Conservation (phyloP, 257 asterid species). For the Paraleonurus japonicus region DNA sequence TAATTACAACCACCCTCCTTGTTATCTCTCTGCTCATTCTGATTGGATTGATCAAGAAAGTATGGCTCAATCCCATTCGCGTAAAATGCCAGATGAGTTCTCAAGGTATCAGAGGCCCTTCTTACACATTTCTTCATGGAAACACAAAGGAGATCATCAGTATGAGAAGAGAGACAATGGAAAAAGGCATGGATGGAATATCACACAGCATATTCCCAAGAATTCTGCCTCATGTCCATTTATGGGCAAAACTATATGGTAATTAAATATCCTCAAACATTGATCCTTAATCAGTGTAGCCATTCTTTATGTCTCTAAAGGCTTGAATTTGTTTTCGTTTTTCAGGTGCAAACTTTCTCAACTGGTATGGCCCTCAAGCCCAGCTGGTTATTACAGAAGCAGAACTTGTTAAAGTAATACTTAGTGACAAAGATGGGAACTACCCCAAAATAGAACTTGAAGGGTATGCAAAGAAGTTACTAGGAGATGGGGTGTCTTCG, state of each 20-base stretch:
- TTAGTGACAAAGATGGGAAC: conserved; percentile 41
- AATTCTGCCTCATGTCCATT: conserved; percentile 51
- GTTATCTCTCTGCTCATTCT: conserved; percentile 25
- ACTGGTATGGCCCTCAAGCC: conserved; percentile 58
- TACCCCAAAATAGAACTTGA: conserved; percentile 64
- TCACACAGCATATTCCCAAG: conserved; percentile 58
- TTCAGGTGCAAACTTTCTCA: conserved; percentile 49
- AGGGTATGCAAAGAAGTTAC: conserved; percentile 54
- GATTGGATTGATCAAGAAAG: conserved; percentile 32
- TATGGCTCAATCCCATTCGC: conserved; percentile 45
- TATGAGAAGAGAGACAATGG: conserved; percentile 40
- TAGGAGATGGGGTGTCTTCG: conserved; percentile 67
- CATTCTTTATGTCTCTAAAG: background rate
- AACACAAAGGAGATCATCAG: conserved; percentile 48
- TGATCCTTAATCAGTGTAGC: background rate
- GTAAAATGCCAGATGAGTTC: conserved; percentile 34
- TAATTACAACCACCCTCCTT: conserved; percentile 1
- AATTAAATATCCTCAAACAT: background rate
- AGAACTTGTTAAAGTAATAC: conserved; percentile 52
- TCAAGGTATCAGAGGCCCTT: conserved; percentile 63
- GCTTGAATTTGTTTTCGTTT: background rate
- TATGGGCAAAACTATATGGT: conserved; percentile 53
- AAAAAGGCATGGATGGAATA: conserved; percentile 39
- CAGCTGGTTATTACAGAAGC: conserved; percentile 60
- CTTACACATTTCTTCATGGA: conserved; percentile 50